Base-by-base conservation (phyloP, 2,329 filamentous ascomycete genomes). In the Metarhizium sp. region DNA sequence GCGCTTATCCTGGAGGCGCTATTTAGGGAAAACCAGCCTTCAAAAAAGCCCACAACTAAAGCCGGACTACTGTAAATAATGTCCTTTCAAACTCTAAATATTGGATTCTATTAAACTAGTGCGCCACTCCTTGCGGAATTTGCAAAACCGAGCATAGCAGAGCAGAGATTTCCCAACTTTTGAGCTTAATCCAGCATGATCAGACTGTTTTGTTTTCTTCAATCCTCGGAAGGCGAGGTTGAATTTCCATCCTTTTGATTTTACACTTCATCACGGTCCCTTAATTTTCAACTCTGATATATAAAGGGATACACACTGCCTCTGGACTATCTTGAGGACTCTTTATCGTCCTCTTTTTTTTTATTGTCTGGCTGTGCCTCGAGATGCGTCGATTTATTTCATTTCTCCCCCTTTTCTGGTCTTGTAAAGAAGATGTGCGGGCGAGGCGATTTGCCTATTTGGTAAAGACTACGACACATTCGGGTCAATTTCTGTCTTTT, bases 1-100 rank as follows among this genome's bases (percentile, higher is more conserved):
- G 78, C 58, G 75, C 79, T 18, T 83, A 82, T 61, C 78, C 79
- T 34, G 59, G 63, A 45, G 66, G 54, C 53, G 60, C 43, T 20
- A 56, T 57, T 30, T 50, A 32, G 40, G 25, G 7, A 8, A 38
- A 40, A 51, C n/a, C 10, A 36, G 34, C 34, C 34, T 36, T 25
- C 25, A 25, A 25, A 36, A 13, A 36, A 36, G 34, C 13, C 13
- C 40, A 6, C 16, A 14, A 16, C 14, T 14, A 16, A n/a, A 16
- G n/a, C 16, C 40, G 10, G 18, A 25, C 18, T 16, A 45, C 11
- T 36, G 50, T 52, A 55, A 16, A 55, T 55, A 52, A 25, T 18
- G 45, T 18, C 34, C 16, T 40, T 14, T 25, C 6, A 20, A 7
- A n/a, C 25, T 16, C 16, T 29, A 43, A 14, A 40, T 49, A 34